Evolutionary conservation across 1,284 basidiomycete genomes (phyloP).

Genomic region (Inonotus hispidus): DNA sequence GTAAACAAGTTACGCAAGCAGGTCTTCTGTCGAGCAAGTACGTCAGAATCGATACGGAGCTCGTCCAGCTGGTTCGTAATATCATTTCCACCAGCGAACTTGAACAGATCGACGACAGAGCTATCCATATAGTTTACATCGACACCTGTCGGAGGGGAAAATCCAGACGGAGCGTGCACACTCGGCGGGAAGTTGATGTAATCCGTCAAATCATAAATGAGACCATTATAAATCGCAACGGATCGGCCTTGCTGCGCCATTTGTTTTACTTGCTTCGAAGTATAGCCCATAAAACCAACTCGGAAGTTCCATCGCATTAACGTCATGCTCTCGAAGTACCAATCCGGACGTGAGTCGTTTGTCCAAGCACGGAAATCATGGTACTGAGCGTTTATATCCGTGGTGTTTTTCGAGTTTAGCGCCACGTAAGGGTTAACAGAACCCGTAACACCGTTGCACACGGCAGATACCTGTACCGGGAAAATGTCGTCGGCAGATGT

Average conservation of each 20-base stretch:
- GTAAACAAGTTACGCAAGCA: conserved; percentile 93
- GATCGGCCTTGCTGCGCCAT: conserved; percentile 62
- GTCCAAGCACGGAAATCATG: conserved; percentile 92
- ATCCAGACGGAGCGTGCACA: conserved; percentile 55
- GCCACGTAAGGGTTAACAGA: conserved; percentile 82
- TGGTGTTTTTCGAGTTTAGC: conserved; percentile 75
- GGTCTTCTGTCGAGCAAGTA: conserved; percentile 74
- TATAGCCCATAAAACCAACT: conserved; percentile 87
- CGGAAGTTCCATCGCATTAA: conserved; percentile 85
- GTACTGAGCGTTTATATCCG: conserved; percentile 80
- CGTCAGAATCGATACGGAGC: conserved; percentile 60
- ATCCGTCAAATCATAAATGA: conserved; percentile 85
- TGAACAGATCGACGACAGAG: conserved; percentile 77
- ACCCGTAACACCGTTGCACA: conserved; percentile 86
- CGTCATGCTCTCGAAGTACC: conserved; percentile 95
- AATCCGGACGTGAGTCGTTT: conserved; percentile 90
- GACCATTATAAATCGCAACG: conserved; percentile 77
- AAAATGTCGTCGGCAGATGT: conserved; percentile 74
- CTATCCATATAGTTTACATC: conserved; percentile 78
- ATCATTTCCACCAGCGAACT: conserved; percentile 76
- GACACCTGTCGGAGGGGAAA: conserved; percentile 49
- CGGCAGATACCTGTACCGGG: conserved; percentile 94
- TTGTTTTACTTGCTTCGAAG: conserved; percentile 70
- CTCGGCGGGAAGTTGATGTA: conserved; percentile 67
- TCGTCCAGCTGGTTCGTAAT: conserved; percentile 75